These are phyloP conservation scores for Arthrinium phaeospermum DNA, from an alignment of 2,329 filamentous ascomycete genomes.

Conservation along the genomic window DNA sequence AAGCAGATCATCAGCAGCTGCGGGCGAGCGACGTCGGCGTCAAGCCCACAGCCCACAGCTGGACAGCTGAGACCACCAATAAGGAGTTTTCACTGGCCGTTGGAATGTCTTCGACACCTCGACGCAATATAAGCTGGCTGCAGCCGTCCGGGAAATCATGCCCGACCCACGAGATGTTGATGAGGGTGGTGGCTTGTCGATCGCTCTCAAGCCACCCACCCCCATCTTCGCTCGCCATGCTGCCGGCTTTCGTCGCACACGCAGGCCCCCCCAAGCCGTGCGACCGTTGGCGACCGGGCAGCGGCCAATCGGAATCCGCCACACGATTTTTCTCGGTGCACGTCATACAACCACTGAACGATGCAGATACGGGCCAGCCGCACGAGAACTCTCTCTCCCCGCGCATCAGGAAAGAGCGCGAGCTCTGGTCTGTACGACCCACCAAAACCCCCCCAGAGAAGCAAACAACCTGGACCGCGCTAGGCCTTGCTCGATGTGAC, in stretches of 20 bases:
- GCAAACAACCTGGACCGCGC: neutral
- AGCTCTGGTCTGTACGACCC: neutral
- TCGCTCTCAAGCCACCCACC: neutral
- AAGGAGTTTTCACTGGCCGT: slow-evolving; percentile 13
- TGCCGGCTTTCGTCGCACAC: neutral
- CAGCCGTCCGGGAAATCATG: neutral
- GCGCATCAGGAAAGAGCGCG: neutral
- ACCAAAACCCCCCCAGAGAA: neutral
- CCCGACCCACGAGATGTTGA: neutral
- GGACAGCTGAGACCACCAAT: neutral
- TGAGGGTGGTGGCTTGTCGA: slow-evolving; percentile 1
- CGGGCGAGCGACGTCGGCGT: neutral
- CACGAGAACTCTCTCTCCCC: neutral
- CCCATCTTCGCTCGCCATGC: neutral
- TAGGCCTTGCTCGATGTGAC: neutral
- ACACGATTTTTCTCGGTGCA: neutral
- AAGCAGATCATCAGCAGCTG: neutral
- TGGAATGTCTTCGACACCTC: slow-evolving; percentile 5
- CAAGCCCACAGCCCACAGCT: neutral
- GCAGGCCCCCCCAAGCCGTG: neutral
- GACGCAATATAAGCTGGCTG: neutral
- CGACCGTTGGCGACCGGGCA: neutral
- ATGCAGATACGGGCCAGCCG: slow-evolving; percentile 19
- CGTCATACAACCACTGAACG: neutral
- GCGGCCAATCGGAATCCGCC: slow-evolving; percentile 9